Conservation (phyloP, 2,329 filamentous ascomycete species). For the Fusarium veterinarium region DNA sequence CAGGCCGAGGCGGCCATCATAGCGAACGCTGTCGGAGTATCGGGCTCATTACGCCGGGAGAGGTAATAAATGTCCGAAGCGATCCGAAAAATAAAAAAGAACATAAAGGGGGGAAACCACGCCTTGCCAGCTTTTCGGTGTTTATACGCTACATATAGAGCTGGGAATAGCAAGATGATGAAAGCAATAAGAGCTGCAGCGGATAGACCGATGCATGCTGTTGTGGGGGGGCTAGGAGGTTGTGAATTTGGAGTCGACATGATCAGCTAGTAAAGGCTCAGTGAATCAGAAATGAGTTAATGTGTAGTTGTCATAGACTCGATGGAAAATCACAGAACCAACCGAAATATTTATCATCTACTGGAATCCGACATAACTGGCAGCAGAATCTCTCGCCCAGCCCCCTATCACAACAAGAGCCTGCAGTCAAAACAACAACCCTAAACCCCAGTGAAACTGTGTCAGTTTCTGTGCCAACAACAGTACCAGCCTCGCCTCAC, state of each 20-base stretch:
- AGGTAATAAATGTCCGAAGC: neutral
- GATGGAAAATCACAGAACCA: neutral
- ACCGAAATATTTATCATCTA: neutral
- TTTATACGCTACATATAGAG: neutral
- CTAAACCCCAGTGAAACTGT: neutral
- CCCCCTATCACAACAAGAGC: neutral
- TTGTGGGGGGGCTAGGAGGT: neutral
- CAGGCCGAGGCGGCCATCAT: neutral
- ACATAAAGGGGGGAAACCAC: fast-evolving
- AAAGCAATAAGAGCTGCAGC: neutral
- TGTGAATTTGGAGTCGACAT: neutral
- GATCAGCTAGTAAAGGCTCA: neutral
- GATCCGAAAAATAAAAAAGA: neutral
- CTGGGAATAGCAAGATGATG: neutral
- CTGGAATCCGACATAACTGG: fast-evolving
- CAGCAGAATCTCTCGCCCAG: fast-evolving
- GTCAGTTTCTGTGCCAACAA: neutral
- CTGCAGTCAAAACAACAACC: neutral
- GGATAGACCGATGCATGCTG: neutral
- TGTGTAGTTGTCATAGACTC: neutral
- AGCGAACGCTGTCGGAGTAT: neutral
- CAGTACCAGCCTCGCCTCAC: neutral
- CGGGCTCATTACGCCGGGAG: neutral
- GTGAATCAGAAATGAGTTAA: neutral
- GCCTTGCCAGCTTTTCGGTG: neutral